Percentiles rank a stretch among this genome's conserved stretches.
These are phyloP conservation scores for Sporisorium sorghi DNA, from an alignment of 1,284 basidiomycete species.

Conservation along the genomic window DNA sequence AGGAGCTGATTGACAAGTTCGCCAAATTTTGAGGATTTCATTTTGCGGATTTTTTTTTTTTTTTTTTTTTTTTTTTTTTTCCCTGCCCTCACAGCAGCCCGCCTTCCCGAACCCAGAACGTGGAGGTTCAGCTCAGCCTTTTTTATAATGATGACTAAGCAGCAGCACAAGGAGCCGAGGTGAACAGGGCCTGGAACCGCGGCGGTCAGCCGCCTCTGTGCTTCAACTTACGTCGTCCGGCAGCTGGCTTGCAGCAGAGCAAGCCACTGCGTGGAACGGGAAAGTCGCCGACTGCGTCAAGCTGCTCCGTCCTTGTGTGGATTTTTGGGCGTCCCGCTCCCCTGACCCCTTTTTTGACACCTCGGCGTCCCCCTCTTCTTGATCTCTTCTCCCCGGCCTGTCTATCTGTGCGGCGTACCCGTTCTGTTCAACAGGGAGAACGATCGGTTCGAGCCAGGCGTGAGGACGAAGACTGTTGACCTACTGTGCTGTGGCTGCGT, in stretches of 20 bases:
- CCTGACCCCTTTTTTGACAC: constrained; percentile 1
- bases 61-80: constrained; percentile 1
- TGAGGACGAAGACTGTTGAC: too few species aligned
- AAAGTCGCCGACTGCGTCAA: too few species aligned
- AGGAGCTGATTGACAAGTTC: constrained; percentile 13
- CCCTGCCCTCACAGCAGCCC: neutral
- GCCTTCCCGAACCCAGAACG: neutral
- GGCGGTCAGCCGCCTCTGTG: neutral
- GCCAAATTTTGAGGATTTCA: neutral
- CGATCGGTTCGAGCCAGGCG: too few species aligned
- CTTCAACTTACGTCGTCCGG: constrained; percentile 5
- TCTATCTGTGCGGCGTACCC: too few species aligned
- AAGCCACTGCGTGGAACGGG: too few species aligned
- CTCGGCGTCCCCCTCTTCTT: too few species aligned
- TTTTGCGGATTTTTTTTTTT: neutral
- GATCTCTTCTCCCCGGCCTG: neutral
- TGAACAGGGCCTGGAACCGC: neutral
- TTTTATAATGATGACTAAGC: constrained; percentile 7
- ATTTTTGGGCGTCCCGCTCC: constrained; percentile 5
- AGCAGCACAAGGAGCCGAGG: too few species aligned
- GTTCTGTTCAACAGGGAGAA: too few species aligned
- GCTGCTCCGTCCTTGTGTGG: neutral
- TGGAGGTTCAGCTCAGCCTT: constrained; percentile 13
- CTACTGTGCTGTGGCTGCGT: too few species aligned
- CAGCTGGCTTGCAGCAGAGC: constrained; percentile 12